Evolutionary conservation across 768 basidiomycete species (phyloP).

Genomic region (Hemileccinum impolitum): DNA sequence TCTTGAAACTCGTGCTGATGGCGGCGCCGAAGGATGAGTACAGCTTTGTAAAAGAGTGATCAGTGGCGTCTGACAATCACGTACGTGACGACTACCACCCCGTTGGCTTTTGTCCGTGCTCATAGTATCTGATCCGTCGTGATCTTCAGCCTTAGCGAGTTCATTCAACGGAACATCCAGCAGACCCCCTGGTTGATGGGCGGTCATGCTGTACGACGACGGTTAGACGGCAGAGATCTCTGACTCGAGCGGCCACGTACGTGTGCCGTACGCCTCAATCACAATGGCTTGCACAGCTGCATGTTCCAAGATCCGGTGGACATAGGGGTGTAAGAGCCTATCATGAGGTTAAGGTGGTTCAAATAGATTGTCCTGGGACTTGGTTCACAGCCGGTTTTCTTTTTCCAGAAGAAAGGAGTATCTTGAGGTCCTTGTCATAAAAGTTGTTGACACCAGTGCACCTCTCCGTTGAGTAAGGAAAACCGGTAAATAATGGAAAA

Average conservation of each 20-base stretch:
- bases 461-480: constrained; percentile 31
- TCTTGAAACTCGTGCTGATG: no score
- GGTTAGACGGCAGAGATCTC: background rate
- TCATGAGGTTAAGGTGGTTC: background rate
- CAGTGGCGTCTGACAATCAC: no score
- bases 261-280: constrained; percentile 68
- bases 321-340: constrained; percentile 66
- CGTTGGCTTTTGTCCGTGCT: constrained; percentile 71
- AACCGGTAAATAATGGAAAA: background rate
- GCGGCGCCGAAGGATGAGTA: no score
- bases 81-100: constrained; percentile 37
- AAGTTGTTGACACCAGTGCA: constrained; percentile 77
- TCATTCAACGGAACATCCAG: constrained; percentile 55
- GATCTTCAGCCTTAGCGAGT: constrained; percentile 50
- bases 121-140: constrained; percentile 66
- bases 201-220: constrained; percentile 49
- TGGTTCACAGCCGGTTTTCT: constrained; percentile 68
- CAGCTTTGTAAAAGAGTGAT: no score
- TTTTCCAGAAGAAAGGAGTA: constrained; percentile 41
- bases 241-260: constrained; percentile 33
- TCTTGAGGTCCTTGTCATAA: constrained; percentile 48
- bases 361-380: constrained; percentile 28
- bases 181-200: constrained; percentile 55
- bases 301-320: constrained; percentile 50
- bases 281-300: constrained; percentile 51